Base-by-base conservation (phyloP, 768 basidiomycete species). In the Amanita molliuscula region DNA sequence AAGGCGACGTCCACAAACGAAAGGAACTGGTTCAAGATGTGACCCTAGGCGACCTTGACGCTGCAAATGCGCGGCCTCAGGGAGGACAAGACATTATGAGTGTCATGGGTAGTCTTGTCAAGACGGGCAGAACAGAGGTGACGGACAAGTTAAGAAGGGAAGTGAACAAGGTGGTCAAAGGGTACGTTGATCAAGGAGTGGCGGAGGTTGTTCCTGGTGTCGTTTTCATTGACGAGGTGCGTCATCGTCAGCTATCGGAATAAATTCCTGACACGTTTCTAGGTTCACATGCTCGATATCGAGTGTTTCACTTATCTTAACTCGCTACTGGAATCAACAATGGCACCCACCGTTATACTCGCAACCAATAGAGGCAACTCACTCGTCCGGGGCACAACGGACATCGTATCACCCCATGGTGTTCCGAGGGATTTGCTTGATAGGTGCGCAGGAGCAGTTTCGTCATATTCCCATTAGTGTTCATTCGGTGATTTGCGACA, bases 271-370 rank as follows among this genome's bases (percentile, higher is more conserved):
- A 42, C 33, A 20, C 21, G 33, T 38, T 53, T 29, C 29, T 26
- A 96, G 93, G 95, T 98, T 20, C 96, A 99, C 69, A 98, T 98
- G 95, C 82, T 99, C 53, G 96, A 99, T 65, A 94, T 98, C 59
- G 96, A 99, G 65, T 97, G 94, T 65, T 99, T 98, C 72, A 97
- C 96, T 4, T 99, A 95, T 68, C 78, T 99, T 33, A 98, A 98
- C 65, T 84, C 92, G 9, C 78, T 97, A 7, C 77, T 99, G 41
- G 96, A 98, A 66, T 93, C 92, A 0, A 82, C 89, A 2, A 91
- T 99, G 83, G 93, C 96, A 3, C 96, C 96, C 0, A 96, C 96
- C 3, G 95, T 99, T 23, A 88, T 99, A 57, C 75, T 98, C 54
- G 96, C 96, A 2, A 96, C 95, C 21, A 99, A 99, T 63, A 79